These are phyloP conservation scores for Saccharum spontaneum DNA, from an alignment of 176 grass and related monocot species.

Conservation along the genomic window DNA sequence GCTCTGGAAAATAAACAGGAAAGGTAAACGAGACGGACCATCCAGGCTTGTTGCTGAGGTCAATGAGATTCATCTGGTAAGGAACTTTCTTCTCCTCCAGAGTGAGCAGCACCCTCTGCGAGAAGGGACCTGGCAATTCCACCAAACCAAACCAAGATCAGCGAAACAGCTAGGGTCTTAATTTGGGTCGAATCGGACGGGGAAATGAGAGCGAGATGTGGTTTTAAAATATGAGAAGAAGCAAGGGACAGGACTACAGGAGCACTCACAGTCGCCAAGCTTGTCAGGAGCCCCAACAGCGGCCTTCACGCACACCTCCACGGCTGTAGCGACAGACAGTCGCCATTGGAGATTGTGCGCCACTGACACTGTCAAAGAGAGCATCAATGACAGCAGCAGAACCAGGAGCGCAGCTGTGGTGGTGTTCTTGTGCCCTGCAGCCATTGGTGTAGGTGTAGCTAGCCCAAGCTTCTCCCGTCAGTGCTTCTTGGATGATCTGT, in stretches of 20 bases:
- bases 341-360: no score
- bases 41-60: slow-evolving; percentile 75
- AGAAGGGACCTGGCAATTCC: slow-evolving; percentile 59
- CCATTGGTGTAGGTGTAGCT: neutral
- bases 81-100: slow-evolving; percentile 89
- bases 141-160: neutral
- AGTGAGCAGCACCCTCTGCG: slow-evolving; percentile 73
- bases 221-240: neutral
- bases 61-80: slow-evolving; percentile 70
- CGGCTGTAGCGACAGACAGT: slow-evolving; percentile 27
- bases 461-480: neutral
- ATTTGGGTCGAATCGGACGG: neutral
- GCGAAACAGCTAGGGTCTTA: neutral
- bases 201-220: neutral
- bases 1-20: neutral
- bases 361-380: neutral
- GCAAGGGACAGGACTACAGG: neutral
- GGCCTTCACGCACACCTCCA: slow-evolving; percentile 76
- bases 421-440: neutral
- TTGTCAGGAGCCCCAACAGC: slow-evolving; percentile 58
- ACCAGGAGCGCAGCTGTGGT: neutral
- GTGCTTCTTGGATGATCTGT: neutral
- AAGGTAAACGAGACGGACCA: slow-evolving; percentile 35
- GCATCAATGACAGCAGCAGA: neutral
- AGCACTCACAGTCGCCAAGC: slow-evolving; percentile 68